Base-by-base conservation (phyloP, 768 basidiomycete species). In the Kwoniella sp. region DNA sequence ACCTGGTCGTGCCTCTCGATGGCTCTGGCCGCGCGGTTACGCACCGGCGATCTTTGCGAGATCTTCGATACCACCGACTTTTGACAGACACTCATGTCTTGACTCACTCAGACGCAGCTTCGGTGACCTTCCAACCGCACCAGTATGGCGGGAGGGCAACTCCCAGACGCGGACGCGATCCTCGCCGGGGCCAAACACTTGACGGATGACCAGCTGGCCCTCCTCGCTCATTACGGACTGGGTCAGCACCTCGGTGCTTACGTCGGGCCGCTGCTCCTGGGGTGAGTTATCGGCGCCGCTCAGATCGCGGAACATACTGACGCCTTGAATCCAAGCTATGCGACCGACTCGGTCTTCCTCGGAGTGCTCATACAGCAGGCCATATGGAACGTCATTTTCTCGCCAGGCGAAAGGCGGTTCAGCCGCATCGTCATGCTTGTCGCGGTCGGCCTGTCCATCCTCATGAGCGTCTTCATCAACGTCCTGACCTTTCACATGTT, bases 311-410 rank as follows among this genome's bases (percentile, higher is more conserved):
- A 12, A 9, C 26, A 12, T 25, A 20, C 26, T 11, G 5, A 25
- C 15, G 15, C 7, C 28, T 46, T 46, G 22, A 27, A 12, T 28
- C n/a, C 17, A 7, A 54, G 52, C 11, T 46, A 37, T 46, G 52
- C 45, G 8, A 40, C 47, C 14, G 52, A 54, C 10, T 41, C 44
- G 3, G 40, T 54, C 29, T 37, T 54, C 22, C 26, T 46, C 17
- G 52, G 52, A 3, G 46, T 46, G 14, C 28, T 47, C n/a, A 23
- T 46, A 15, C 37, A 46, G 5, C 52, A 54, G 31, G 17, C 44
- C 5, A 40, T 54, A 1, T 43, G 42, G 33, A 39, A 46, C 27
- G 4, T 40, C 25, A 40, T 46, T 11, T 46, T 28, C 29, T 33
- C 37, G 14, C 52, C 45, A 27, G 22, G 15, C 37, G 52, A 54